These are phyloP conservation scores for Holtermanniella nyarrowii DNA, from an alignment of 768 basidiomycete species.

Conservation along the genomic window DNA sequence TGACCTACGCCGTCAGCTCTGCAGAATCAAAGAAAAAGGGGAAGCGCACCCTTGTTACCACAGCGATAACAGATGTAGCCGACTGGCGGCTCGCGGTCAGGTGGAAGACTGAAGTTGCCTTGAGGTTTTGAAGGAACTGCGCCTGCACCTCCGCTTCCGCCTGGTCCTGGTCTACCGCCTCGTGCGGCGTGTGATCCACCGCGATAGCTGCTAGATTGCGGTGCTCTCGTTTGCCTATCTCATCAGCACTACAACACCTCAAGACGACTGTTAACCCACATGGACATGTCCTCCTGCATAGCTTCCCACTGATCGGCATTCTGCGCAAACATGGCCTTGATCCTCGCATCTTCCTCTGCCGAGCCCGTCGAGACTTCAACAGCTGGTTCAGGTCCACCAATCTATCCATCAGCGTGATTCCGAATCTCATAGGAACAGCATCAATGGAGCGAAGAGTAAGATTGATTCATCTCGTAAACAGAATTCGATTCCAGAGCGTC, in stretches of 20 bases:
- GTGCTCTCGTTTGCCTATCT: conserved; percentile 8
- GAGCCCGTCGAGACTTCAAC: conserved; percentile 37
- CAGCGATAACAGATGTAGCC: conserved; percentile 99
- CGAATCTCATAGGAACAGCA: background rate
- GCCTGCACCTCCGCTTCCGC: conserved; percentile 46
- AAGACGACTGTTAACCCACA: conserved; percentile 62
- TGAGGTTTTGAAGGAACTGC: conserved; percentile 41
- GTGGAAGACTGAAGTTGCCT: conserved; percentile 50
- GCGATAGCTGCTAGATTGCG: conserved; percentile 8
- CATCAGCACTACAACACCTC: background rate
- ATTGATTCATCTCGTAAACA: background rate
- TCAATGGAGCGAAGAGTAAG: background rate
- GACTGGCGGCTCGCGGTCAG: conserved; percentile 52
- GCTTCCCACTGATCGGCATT: conserved; percentile 94
- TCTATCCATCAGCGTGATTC: background rate
- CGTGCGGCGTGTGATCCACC: conserved; percentile 48
- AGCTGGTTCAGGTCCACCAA: background rate
- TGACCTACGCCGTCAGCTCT: conserved; percentile 54
- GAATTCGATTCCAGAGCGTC: too few relatives aligned
- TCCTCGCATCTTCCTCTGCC: conserved; percentile 82
- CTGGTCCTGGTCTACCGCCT: conserved; percentile 51
- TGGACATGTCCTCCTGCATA: conserved; percentile 98
- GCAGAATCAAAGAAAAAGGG: background rate
- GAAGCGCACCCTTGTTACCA: conserved; percentile 71
- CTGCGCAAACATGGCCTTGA: conserved; percentile 96